Base-by-base conservation (phyloP, 2,329 filamentous ascomycete genomes). In the Phoma sp. region DNA sequence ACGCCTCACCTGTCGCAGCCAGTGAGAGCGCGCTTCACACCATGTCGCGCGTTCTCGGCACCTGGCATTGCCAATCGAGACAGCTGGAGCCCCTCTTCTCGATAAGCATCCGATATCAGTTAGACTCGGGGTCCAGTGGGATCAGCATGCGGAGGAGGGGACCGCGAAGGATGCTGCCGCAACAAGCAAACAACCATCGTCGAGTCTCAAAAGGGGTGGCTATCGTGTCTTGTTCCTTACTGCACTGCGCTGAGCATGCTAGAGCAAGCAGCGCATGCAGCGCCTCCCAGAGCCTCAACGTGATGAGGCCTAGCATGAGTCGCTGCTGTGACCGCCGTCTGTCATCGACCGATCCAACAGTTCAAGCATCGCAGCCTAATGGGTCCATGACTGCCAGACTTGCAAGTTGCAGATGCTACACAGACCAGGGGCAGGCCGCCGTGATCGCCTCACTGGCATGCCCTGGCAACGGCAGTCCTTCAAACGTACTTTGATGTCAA, bases 61-160 rank as follows among this genome's bases (percentile, higher is more conserved):
- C 41, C 60, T 46, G 44, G 42, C 59, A 35, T 58, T 57, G 59
- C 67, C 67, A 62, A 65, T 66, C 67, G 57, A 57, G 45, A 48
- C 36, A 43, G 50, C 61, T 18, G 18, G 18, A 18, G 18, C 18
- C 18, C 18, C 64, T 59, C 62, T 61, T 62, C 56, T 58, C 47
- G 65, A 68, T 67, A 65, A 65, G 46, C 63, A 61, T 50, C 55
- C 64, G 65, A 66, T 60, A 65, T 62, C 65, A 61, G 55, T 63
- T 70, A 67, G 61, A 44, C 52, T 49, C 57, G 58, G 61, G 52
- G 47, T 44, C 53, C 47, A 48, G 50, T 48, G 52, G 42, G 56
- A 65, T 65, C 62, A 60, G 54, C 60, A 51, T 61, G 60, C 43
- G 55, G 64, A 65, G 61, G 40, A 42, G 47, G 58, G 51, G 44